Conservation (phyloP, 1,284 basidiomycete genomes). For the Ustilago hordei region DNA sequence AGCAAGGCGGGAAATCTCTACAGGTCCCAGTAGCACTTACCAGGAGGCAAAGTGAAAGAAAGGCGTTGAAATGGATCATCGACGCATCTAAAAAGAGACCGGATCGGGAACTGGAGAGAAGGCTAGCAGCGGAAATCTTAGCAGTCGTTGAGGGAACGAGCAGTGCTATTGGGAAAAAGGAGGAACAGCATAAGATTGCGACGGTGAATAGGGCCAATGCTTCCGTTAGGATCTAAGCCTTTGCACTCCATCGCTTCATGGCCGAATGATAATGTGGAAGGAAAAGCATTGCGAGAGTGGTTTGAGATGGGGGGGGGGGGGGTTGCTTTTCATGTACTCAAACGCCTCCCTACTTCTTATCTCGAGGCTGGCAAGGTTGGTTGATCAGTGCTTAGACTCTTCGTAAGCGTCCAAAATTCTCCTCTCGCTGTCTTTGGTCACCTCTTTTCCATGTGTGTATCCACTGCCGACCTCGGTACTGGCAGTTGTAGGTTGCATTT, state of each 20-base stretch:
- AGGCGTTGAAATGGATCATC: slow-evolving; percentile 70
- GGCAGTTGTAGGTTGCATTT: slow-evolving; percentile 24
- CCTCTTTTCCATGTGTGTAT: neutral
- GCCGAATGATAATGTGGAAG: neutral
- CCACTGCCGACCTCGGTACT: slow-evolving; percentile 4
- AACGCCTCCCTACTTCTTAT: neutral
- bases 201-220: slow-evolving; percentile 79
- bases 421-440: slow-evolving; percentile 11
- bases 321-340: neutral
- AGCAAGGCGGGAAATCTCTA: slow-evolving; percentile 69
- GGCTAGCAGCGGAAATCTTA: slow-evolving; percentile 70
- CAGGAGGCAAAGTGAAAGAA: slow-evolving; percentile 64
- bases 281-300: neutral
- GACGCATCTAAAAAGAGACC: slow-evolving; percentile 70
- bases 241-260: neutral
- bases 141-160: slow-evolving; percentile 69
- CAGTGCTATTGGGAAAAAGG: slow-evolving; percentile 68
- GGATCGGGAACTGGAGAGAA: slow-evolving; percentile 67
- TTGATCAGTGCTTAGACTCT: slow-evolving; percentile 11
- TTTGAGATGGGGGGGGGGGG: no score
- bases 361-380: neutral
- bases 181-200: slow-evolving; percentile 76
- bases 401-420: slow-evolving; percentile 46
- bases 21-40: slow-evolving; percentile 70
- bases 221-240: slow-evolving; percentile 56